Evolutionary conservation across 2,329 filamentous ascomycete genomes (phyloP).

Genomic region (Botrytis tulipae): DNA sequence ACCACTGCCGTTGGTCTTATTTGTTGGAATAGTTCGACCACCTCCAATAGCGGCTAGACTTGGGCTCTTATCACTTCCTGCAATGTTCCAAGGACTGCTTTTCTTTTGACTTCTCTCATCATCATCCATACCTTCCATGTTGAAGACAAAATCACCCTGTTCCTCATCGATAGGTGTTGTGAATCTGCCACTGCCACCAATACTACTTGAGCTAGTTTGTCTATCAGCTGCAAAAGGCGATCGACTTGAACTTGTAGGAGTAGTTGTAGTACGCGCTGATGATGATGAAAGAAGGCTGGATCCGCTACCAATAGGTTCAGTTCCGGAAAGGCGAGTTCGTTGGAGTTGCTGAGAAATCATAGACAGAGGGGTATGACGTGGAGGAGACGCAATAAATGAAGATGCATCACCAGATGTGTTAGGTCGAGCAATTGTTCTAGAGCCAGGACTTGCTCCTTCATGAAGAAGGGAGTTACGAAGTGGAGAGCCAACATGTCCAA

Average conservation of each 20-base stretch:
- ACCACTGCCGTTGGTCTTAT: constrained; percentile 14
- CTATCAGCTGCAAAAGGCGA: constrained; percentile 50
- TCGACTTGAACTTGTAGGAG: constrained; percentile 41
- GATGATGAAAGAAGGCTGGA: constrained; percentile 51
- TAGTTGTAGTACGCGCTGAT: constrained; percentile 42
- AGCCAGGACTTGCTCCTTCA: constrained; percentile 46
- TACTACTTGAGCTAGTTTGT: constrained; percentile 58
- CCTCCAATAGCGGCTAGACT: constrained; percentile 29
- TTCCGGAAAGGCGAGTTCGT: constrained; percentile 50
- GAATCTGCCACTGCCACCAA: constrained; percentile 52
- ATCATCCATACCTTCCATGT: constrained; percentile 66
- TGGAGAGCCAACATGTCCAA: constrained; percentile 65
- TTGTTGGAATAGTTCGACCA: constrained; percentile 22
- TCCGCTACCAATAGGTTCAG: constrained; percentile 46
- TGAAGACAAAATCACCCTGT: constrained; percentile 62
- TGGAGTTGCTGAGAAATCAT: constrained; percentile 62
- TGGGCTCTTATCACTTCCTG: constrained; percentile 29
- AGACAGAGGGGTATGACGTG: constrained; percentile 49
- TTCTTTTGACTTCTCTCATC: constrained; percentile 48
- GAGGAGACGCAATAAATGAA: constrained; percentile 38
- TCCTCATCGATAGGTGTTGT: constrained; percentile 66
- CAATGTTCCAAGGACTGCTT: constrained; percentile 37
- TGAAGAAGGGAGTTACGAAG: constrained; percentile 62
- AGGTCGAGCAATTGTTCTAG: constrained; percentile 44
- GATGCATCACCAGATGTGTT: constrained; percentile 36